These are phyloP conservation scores for Nasturtium officinale DNA, from an alignment of 345 rosid genomes.

Conservation along the genomic window DNA sequence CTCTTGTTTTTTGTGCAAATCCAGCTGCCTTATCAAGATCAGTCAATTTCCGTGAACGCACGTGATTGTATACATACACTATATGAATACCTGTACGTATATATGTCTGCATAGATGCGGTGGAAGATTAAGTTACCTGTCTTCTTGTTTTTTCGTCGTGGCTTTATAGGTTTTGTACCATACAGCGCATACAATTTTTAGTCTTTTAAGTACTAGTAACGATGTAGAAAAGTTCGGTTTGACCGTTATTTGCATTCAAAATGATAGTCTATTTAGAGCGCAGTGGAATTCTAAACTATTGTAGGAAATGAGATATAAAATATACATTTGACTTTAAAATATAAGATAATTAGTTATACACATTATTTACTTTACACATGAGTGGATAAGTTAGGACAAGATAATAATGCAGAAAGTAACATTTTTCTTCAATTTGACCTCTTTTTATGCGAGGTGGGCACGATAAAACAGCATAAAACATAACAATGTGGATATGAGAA, in stretches of 20 bases:
- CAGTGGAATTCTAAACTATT: background rate
- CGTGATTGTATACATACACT: slow-evolving; percentile 34
- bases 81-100: background rate
- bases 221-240: slow-evolving; percentile 12
- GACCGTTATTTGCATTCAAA: background rate
- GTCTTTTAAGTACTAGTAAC: background rate
- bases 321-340: too few species aligned
- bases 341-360: too few species aligned
- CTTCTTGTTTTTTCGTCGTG: background rate
- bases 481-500: background rate
- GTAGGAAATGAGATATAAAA: background rate
- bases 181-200: slow-evolving; percentile 7
- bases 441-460: slow-evolving; percentile 4
- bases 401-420: background rate
- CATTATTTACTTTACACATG: slow-evolving; percentile 2
- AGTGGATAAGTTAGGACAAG: slow-evolving; percentile 19
- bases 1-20: slow-evolving; percentile 59
- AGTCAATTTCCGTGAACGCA: slow-evolving; percentile 62
- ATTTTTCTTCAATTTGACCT: background rate
- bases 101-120: slow-evolving; percentile 1
- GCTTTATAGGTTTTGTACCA: slow-evolving; percentile 19
- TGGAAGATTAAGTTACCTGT: background rate
- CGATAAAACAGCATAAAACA: slow-evolving; percentile 14
- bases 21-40: slow-evolving; percentile 94
- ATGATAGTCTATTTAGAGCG: background rate